Evolutionary conservation across 2,329 filamentous ascomycete genomes (phyloP).

Genomic region (Dryadomyces quercus-mongolicae): DNA sequence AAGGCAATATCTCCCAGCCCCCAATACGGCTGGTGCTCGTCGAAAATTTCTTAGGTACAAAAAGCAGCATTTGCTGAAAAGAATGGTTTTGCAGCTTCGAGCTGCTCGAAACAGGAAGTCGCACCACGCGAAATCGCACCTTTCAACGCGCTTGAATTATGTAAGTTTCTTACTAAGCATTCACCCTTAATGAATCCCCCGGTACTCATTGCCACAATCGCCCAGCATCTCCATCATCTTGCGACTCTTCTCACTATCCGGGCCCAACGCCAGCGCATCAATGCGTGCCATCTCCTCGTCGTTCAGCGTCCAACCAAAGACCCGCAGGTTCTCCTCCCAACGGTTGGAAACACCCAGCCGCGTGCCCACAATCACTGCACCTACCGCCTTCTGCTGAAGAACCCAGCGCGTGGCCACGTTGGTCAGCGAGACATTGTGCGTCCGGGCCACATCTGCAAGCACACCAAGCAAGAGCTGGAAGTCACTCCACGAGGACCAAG

Average conservation of each 20-base stretch:
- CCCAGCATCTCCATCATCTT: constrained; percentile 16
- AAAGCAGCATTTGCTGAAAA: no score
- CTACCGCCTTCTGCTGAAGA: constrained; percentile 19
- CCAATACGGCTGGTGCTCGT: no score
- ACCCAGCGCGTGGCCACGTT: constrained; percentile 23
- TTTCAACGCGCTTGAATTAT: no score
- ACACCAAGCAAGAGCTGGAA: constrained; percentile 18
- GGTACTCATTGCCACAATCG: constrained; percentile 22
- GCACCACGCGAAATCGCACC: no score
- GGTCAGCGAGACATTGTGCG: constrained; percentile 17
- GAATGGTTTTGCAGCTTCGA: no score
- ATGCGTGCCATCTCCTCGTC: constrained; percentile 16
- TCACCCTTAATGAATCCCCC: not conserved
- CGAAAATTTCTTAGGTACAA: no score
- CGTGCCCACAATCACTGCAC: constrained; percentile 22
- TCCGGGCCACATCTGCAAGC: constrained; percentile 14
- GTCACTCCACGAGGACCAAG: constrained; percentile 18
- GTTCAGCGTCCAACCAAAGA: constrained; percentile 16
- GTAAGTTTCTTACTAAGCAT: no score
- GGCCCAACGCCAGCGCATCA: constrained; percentile 14
- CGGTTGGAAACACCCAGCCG: constrained; percentile 18
- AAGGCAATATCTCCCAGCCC: no score
- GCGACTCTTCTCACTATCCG: constrained; percentile 7
- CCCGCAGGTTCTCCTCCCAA: constrained; percentile 16
- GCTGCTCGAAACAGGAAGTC: no score